These are phyloP conservation scores for Cochlearia excelsa DNA, from an alignment of 345 rosid genomes.

Conservation along the genomic window DNA sequence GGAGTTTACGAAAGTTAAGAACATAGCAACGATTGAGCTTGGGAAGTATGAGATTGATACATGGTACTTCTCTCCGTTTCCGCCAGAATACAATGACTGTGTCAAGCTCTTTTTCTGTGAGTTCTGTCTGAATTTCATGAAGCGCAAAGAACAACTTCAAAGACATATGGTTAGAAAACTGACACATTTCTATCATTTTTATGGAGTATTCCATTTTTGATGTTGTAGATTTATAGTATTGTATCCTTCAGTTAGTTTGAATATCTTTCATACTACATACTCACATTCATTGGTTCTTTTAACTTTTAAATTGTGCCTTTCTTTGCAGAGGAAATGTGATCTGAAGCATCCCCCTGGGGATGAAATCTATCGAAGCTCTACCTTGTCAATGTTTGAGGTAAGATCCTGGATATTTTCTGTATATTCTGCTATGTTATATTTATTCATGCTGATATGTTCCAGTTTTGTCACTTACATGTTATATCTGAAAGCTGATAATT, in stretches of 20 bases:
- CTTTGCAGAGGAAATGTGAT: slow-evolving; percentile 84
- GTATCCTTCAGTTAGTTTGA: not conserved
- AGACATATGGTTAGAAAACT: slow-evolving; percentile 86
- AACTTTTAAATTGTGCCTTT: not conserved
- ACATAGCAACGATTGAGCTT: slow-evolving; percentile 95
- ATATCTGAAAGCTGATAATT: not conserved
- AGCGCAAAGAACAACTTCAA: slow-evolving; percentile 98
- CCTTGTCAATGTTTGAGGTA: slow-evolving; percentile 99
- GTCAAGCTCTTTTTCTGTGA: slow-evolving; percentile 97
- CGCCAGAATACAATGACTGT: slow-evolving; percentile 93
- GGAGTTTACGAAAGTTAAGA: slow-evolving; percentile 97
- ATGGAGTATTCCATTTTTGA: not conserved
- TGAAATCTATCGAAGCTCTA: slow-evolving; percentile 95
- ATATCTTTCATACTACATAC: no score
- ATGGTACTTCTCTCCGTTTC: slow-evolving; percentile 99
- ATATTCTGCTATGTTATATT: not conserved
- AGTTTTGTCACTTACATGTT: not conserved
- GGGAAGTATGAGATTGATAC: slow-evolving; percentile 99
- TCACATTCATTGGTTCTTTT: not conserved
- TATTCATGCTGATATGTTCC: slow-evolving; percentile 37
- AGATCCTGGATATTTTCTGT: not conserved
- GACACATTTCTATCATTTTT: not conserved
- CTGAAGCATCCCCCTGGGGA: slow-evolving; percentile 99
- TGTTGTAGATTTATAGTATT: not conserved
- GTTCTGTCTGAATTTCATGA: slow-evolving; percentile 97